Conservation (phyloP, 805 yeast species). For the Monosporozyma aerobia region DNA sequence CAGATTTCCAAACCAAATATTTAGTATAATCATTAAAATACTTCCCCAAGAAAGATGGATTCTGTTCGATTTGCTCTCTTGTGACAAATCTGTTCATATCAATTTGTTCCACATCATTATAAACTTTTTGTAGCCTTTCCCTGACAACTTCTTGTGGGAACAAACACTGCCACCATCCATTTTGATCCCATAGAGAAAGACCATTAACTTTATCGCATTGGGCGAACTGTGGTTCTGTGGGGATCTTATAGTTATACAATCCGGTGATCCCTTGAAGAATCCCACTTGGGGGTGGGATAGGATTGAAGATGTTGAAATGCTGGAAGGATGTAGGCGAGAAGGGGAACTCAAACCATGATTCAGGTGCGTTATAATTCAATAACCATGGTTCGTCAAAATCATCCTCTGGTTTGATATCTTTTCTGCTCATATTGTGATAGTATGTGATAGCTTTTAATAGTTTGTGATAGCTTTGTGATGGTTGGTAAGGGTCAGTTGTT, state of each 20-base stretch:
- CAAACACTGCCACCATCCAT: slow-evolving; percentile 86
- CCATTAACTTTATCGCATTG: slow-evolving; percentile 62
- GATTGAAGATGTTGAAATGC: not conserved
- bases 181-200: slow-evolving; percentile 67
- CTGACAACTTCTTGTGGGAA: slow-evolving; percentile 48
- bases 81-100: slow-evolving; percentile 33
- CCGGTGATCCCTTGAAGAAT: slow-evolving; percentile 30
- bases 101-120: slow-evolving; percentile 6
- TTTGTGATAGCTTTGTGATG: not conserved
- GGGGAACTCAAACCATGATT: not conserved
- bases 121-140: slow-evolving; percentile 14
- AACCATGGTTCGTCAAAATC: slow-evolving; percentile 2
- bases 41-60: slow-evolving; percentile 33
- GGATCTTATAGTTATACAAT: slow-evolving; percentile 43
- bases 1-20: slow-evolving; percentile 56
- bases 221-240: slow-evolving; percentile 48
- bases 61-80: slow-evolving; percentile 40
- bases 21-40: slow-evolving; percentile 61
- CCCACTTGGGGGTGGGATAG: slow-evolving; percentile 1
- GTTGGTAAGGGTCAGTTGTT: not conserved
- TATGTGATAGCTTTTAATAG: not conserved
- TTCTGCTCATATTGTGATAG: not conserved
- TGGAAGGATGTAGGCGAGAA: not conserved
- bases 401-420: not conserved
- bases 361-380: not conserved